Percentiles rank a stretch among this genome's conserved stretches.
Conservation (phyloP, 345 rosid genomes). For the Populus deltoides region DNA sequence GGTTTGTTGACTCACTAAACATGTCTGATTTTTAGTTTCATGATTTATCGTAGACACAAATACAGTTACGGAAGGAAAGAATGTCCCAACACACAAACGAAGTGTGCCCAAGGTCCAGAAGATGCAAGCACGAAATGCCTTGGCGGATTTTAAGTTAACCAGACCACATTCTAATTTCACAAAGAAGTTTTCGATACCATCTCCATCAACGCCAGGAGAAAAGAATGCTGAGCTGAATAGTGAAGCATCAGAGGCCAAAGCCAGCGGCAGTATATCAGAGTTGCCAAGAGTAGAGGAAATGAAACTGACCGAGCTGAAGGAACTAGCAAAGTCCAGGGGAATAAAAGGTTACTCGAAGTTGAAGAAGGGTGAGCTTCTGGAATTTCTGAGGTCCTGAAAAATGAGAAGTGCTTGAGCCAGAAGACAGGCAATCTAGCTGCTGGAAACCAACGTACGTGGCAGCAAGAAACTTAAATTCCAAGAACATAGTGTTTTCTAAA, state of each 20-base stretch:
- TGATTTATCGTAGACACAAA: conserved; percentile 9
- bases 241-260: conserved; percentile 1
- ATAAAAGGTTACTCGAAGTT: conserved; percentile 62
- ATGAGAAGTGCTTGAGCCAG: not conserved
- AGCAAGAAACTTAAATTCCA: not conserved
- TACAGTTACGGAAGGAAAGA: not conserved
- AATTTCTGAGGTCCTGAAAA: conserved; percentile 37
- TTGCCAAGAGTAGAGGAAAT: conserved; percentile 39
- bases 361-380: conserved; percentile 55
- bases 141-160: conserved; percentile 12
- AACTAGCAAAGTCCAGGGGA: conserved; percentile 61
- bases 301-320: conserved; percentile 66
- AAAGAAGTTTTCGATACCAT: conserved; percentile 43
- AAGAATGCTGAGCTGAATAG: conserved; percentile 12
- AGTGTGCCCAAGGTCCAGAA: conserved; percentile 2
- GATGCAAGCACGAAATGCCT: not conserved
- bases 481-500: not conserved
- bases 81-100: not conserved
- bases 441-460: not conserved
- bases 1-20: not conserved
- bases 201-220: conserved; percentile 25
- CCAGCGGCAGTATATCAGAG: conserved; percentile 3
- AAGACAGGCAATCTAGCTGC: not conserved
- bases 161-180: conserved; percentile 45
- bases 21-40: not conserved